Evolutionary conservation across 2,329 filamentous ascomycete species (phyloP), one percentile per base, ranked within the genome.

Genomic region (Venturia pyrina): DNA sequence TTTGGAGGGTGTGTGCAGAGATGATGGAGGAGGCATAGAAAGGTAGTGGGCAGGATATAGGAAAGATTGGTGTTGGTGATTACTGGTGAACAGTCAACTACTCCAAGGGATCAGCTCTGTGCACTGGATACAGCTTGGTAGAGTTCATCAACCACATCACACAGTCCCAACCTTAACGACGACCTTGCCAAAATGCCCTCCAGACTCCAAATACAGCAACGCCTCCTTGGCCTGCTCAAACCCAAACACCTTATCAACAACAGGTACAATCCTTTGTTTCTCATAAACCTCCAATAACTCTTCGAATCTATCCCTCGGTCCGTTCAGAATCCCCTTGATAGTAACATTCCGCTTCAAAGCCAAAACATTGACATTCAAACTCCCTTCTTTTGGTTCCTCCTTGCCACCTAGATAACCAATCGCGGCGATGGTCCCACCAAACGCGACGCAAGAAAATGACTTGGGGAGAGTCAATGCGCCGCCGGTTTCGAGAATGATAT

Each of bases 401-500:
- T 65, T 65, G 1, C 81, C 86, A 74, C 81, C 84, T 62, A 82
- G 75, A 64, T 79, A 74, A 1, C 84, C 84, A 66, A 86, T 85
- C 66, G 86, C 79, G 67, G 73, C 78, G 69, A 84, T 82, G 17
- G 84, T 75, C 43, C 83, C 84, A 68, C 85, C 84, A 40, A 80
- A 79, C 64, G 77, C 78, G 66, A 85, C 75, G 1, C 82, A 81
- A 68, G 81, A 81, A 50, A 88, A 75, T 2, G 74, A 76, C 69
- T 78, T 75, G n/a, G 50, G 28, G 3, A 65, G 37, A 1, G 59
- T 62, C 28, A 17, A 21, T 5, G 64, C 64, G 15, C 85, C 87
- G 19, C 87, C 85, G n/a, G 89, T 82, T 70, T 90, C 88, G 48
- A 89, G 71, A 48, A 90, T 77, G 67, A 87, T 79, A 70, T 89